phyloP scores from a whole-genome alignment of 257 asterid genomes.

The Penstemon davidsonii region DNA sequence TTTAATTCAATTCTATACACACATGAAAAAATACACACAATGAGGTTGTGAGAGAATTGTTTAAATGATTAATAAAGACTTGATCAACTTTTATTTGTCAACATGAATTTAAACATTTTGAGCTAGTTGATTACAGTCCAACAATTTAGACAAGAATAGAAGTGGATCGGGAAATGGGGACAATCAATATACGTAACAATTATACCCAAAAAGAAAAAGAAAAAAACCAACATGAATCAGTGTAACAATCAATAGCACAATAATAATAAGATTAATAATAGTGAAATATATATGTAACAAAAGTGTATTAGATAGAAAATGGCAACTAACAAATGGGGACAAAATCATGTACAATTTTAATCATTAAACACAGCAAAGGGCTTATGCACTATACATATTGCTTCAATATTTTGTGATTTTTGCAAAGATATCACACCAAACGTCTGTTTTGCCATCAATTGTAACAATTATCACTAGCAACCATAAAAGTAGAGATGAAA shows the following conservation, averaged over 20 bases:
- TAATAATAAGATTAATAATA: conserved; percentile 13
- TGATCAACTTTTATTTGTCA: no score
- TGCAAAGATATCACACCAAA: conserved; percentile 12
- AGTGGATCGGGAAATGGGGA: no score
- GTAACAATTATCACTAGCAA: conserved; percentile 2
- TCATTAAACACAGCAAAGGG: neutral
- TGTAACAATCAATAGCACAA: conserved; percentile 6
- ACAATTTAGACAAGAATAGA: no score
- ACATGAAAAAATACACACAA: no score
- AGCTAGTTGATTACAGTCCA: no score
- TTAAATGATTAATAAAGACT: no score
- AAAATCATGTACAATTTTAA: conserved; percentile 11
- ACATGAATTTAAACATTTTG: no score
- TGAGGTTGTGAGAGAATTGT: no score
- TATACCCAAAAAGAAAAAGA: no score
- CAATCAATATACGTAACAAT: no score
- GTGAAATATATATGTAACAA: conserved; percentile 6
- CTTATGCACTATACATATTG: neutral
- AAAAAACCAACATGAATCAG: neutral
- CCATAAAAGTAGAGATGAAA: neutral
- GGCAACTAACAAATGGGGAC: conserved; percentile 20
- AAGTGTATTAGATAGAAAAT: neutral
- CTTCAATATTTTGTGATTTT: neutral
- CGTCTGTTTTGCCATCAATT: conserved; percentile 24
- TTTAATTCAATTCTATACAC: no score